phyloP scores from a whole-genome alignment of 129 eudicot genomes.

The Flaveria linearis region DNA sequence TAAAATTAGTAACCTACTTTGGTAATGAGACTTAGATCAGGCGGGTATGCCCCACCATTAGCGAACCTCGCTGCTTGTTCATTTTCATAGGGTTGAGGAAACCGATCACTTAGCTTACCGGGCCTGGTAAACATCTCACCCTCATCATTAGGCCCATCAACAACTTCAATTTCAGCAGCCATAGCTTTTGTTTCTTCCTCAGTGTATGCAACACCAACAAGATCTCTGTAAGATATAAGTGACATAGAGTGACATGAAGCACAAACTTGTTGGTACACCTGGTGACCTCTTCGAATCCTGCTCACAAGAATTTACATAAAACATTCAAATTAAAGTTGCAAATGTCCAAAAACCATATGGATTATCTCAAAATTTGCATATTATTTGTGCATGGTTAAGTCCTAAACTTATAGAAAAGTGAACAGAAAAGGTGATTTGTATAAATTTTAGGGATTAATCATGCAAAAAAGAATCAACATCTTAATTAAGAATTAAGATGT shows the following conservation, averaged over 20 bases:
- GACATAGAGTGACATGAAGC: conserved; percentile 88
- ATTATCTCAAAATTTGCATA: neutral
- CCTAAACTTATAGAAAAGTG: too few relatives aligned
- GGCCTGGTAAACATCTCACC: conserved; percentile 70
- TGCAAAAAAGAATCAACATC: too few relatives aligned
- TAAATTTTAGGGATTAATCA: too few relatives aligned
- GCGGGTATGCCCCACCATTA: conserved; percentile 73
- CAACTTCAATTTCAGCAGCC: conserved; percentile 80
- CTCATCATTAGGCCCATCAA: conserved; percentile 69
- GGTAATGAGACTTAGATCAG: conserved; percentile 61
- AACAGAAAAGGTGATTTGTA: too few relatives aligned
- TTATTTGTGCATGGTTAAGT: too few relatives aligned
- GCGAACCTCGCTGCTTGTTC: conserved; percentile 71
- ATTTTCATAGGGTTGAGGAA: conserved; percentile 64
- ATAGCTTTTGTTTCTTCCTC: conserved; percentile 81
- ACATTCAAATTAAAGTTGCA: neutral
- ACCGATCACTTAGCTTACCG: conserved; percentile 56
- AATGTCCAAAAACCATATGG: neutral
- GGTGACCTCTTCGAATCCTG: conserved; percentile 88
- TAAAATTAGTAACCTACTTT: conserved; percentile 34
- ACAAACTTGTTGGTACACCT: conserved; percentile 81
- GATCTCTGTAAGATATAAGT: conserved; percentile 67
- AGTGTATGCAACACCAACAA: conserved; percentile 82
- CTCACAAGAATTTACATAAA: conserved; percentile 8
- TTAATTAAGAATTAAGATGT: too few relatives aligned